These are phyloP conservation scores for Pistacia integerrima DNA, from an alignment of 345 rosid genomes.

Conservation along the genomic window DNA sequence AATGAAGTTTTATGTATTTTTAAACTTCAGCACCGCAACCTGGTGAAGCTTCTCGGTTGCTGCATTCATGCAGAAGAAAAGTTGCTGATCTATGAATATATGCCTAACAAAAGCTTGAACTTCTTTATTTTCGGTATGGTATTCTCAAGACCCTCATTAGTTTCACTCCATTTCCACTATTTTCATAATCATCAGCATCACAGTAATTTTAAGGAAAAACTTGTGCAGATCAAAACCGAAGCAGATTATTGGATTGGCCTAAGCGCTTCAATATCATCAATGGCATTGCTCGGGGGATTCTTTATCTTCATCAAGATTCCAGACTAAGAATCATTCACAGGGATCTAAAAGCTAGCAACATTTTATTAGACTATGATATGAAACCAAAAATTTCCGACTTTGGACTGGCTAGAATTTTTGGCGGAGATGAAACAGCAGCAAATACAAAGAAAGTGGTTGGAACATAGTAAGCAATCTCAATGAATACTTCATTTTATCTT, in stretches of 20 bases:
- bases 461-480: conserved; percentile 33
- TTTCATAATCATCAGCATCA: not conserved
- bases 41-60: conserved; percentile 44
- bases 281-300: conserved; percentile 28
- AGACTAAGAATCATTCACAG: conserved; percentile 25
- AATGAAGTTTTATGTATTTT: conserved; percentile 37
- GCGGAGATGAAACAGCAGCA: conserved; percentile 37
- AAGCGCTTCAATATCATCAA: conserved; percentile 18
- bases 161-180: not conserved
- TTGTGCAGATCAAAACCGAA: conserved; percentile 13
- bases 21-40: conserved; percentile 47
- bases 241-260: conserved; percentile 15
- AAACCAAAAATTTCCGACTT: conserved; percentile 54
- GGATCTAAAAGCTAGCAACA: conserved; percentile 47
- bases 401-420: conserved; percentile 48
- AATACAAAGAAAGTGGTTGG: conserved; percentile 46
- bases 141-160: not conserved
- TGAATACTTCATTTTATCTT: not conserved
- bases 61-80: conserved; percentile 35
- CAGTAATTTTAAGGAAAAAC: not conserved
- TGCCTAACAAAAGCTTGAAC: conserved; percentile 39
- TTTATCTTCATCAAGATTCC: conserved; percentile 39
- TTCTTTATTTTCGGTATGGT: conserved; percentile 33
- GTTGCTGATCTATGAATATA: conserved; percentile 38
- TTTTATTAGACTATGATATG: conserved; percentile 38